A percentile compares a stretch with the other conserved stretches of the same genome.
Conservation (phyloP, 352 stramenopile genomes). For the Ophiocytium majus region DNA sequence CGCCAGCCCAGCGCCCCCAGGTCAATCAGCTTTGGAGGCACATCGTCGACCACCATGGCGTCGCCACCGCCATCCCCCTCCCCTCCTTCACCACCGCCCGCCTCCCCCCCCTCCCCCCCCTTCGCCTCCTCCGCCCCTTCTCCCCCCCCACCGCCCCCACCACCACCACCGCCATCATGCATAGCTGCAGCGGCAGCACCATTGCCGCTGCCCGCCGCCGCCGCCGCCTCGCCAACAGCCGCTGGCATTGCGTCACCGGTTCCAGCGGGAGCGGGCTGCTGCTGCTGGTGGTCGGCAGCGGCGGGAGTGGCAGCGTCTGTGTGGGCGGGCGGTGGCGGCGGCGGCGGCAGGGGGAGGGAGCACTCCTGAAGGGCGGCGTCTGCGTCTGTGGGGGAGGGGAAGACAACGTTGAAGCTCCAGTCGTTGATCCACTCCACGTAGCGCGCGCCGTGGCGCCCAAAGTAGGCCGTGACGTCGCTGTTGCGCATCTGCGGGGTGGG, state of each 20-base stretch:
- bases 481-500: conserved; percentile 27
- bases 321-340: neutral
- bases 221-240: too few relatives aligned
- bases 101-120: neutral
- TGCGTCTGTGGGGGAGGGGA: conserved; percentile 25
- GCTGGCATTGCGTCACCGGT: too few relatives aligned
- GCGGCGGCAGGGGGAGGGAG: conserved; percentile 26
- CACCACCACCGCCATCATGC: too few relatives aligned
- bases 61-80: neutral
- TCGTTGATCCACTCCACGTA: conserved; percentile 53
- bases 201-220: too few relatives aligned
- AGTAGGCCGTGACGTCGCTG: conserved; percentile 52
- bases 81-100: neutral
- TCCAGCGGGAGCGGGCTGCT: too few relatives aligned
- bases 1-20: conserved; percentile 43
- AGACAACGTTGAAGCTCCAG: conserved; percentile 54
- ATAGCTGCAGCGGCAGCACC: too few relatives aligned
- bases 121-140: conserved; percentile 5
- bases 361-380: conserved; percentile 23
- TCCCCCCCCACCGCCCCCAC: too few relatives aligned
- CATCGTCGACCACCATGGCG: neutral
- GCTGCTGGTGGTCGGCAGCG: too few relatives aligned
- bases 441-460: conserved; percentile 30
- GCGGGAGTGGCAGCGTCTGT: conserved; percentile 15
- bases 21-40: conserved; percentile 7